Base-by-base conservation (phyloP, 345 rosid genomes). In the Noccaea bulbosa region DNA sequence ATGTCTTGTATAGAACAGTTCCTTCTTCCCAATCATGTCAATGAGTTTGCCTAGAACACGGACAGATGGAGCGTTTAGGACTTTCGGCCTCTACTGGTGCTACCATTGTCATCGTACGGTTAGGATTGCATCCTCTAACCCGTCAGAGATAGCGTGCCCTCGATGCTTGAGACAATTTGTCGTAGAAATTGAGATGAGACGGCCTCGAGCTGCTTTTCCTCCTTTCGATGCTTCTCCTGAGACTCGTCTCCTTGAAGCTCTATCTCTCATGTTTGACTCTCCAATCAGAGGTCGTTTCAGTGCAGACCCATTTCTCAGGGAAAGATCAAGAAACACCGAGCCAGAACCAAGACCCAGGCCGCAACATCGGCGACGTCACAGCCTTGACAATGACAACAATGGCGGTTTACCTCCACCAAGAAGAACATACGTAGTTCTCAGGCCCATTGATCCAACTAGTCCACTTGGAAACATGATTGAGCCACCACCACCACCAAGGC, bases 21-120 rank as follows among this genome's bases (percentile, higher is more conserved):
- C 5, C 20, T 63, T 45, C 65, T 47, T 64, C n/a, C 8, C 3
- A 44, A 59, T 33, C 62, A 82, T 82, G 88, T 81, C 89, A 62
- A 34, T 56, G 53, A 83, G 83, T 82, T 83, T 79, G 22, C 83
- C 87, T 1, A 54, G 78, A 55, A 61, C 15, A 12, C 67, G 67
- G 43, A 51, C 39, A 62, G 30, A 53, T 52, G 73, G 45, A 49
- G 54, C 54, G 14, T 58, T 71, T 65, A 59, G 82, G 64, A 71
- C 63, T 34, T 73, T 49, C 63, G 88, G 71, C 71, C 85, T 78
- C 22, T 89, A 88, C 70, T 88, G 94, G 98, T 89, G 98, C 86
- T 89, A 87, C 74, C 88, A 78, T 2, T 92, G 94, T 75, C 85
- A 80, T 63, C 83, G 85, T 11, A 44, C 73, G 2, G 92, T 92